A percentile compares a stretch with the other conserved stretches of the same genome.
phyloP scores from a whole-genome alignment of 169 alveolate species.

The Eimeria brunetti region DNA sequence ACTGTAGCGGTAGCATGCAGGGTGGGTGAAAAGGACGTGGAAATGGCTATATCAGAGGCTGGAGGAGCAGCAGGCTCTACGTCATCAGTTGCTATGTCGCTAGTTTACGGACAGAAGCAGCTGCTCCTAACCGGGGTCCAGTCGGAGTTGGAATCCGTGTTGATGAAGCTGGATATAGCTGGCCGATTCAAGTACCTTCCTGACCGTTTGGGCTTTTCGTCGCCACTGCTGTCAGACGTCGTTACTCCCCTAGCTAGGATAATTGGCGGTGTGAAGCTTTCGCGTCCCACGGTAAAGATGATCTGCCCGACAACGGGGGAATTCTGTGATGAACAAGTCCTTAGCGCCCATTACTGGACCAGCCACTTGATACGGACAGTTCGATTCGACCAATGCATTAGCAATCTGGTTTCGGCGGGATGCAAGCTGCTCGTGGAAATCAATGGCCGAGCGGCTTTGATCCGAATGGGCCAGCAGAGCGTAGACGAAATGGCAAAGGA shows the following conservation, averaged over 20 bases:
- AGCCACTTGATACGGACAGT: constrained; percentile 71
- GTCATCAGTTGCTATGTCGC: constrained; percentile 77
- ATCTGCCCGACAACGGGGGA: constrained; percentile 85
- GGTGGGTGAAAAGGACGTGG: constrained; percentile 85
- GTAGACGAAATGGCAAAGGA: constrained; percentile 73
- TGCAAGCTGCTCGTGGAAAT: constrained; percentile 79
- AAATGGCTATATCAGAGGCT: constrained; percentile 87
- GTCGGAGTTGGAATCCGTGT: constrained; percentile 83
- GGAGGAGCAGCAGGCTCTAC: constrained; percentile 82
- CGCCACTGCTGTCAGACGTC: constrained; percentile 79
- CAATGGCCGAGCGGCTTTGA: constrained; percentile 72
- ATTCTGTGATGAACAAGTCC: constrained; percentile 75
- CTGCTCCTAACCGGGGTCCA: constrained; percentile 84
- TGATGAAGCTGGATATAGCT: constrained; percentile 80
- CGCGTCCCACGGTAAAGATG: constrained; percentile 81
- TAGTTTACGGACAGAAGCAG: constrained; percentile 82
- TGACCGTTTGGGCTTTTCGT: constrained; percentile 67
- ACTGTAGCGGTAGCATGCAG: constrained; percentile 81
- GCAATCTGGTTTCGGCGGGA: constrained; percentile 78
- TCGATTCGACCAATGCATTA: constrained; percentile 73
- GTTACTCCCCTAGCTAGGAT: constrained; percentile 83
- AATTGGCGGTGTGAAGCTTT: constrained; percentile 80
- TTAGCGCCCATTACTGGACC: constrained; percentile 80
- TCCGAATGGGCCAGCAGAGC: constrained; percentile 81
- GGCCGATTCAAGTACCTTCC: constrained; percentile 80